These are phyloP conservation scores for Aspergillus wentii DNA, from an alignment of 495 filamentous ascomycete genomes.

Conservation along the genomic window DNA sequence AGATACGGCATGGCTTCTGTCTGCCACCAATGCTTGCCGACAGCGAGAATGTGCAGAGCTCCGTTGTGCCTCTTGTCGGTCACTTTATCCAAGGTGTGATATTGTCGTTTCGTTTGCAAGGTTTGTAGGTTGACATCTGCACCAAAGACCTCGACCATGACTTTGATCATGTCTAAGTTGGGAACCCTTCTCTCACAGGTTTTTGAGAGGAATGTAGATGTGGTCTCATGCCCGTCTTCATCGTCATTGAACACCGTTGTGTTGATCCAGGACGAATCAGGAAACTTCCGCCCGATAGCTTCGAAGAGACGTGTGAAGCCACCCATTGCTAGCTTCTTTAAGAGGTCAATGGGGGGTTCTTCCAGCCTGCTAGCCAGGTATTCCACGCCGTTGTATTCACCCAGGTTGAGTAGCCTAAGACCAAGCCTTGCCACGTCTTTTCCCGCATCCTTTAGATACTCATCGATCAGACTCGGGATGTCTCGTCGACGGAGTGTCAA, in stretches of 20 bases:
- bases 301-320: slow-evolving; percentile 15
- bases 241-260: no score
- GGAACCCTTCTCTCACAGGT: slow-evolving; percentile 26
- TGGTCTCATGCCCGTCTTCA: no score
- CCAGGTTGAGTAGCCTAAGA: no score
- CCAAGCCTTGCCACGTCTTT: no score
- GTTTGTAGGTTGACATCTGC: slow-evolving; percentile 29
- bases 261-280: slow-evolving; percentile 12
- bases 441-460: no score
- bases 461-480: no score
- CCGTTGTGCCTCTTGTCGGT: slow-evolving; percentile 4
- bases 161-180: slow-evolving; percentile 35
- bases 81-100: slow-evolving; percentile 8
- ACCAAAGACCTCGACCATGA: slow-evolving; percentile 34
- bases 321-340: slow-evolving; percentile 17
- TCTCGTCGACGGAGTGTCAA: no score
- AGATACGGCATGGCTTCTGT: slow-evolving; percentile 38
- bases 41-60: slow-evolving; percentile 29
- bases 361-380: no score
- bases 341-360: no score
- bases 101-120: slow-evolving; percentile 5
- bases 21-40: slow-evolving; percentile 40
- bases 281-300: slow-evolving; percentile 8
- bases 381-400: no score
- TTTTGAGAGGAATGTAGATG: no score